Conservation (phyloP, 179 eudicot genomes). For the Beta macrorhiza region DNA sequence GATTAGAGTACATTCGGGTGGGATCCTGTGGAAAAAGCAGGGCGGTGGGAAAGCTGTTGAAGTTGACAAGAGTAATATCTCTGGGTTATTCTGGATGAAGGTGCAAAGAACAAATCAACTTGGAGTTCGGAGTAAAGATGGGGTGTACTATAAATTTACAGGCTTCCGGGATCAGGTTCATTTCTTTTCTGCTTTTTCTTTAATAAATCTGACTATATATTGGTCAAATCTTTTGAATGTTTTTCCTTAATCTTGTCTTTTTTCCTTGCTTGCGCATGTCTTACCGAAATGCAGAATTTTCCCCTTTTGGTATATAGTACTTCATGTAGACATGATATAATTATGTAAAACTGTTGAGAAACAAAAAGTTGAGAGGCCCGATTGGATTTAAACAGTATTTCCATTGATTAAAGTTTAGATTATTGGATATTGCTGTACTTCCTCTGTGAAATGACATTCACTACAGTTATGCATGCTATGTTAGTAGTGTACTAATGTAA, state of each 20-base stretch:
- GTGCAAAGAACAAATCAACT: slow-evolving; percentile 88
- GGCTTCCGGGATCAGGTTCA: slow-evolving; percentile 86
- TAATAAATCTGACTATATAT: neutral
- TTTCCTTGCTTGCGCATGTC: neutral
- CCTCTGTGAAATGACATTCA: neutral
- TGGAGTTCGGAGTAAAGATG: slow-evolving; percentile 77
- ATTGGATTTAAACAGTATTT: neutral
- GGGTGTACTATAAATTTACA: slow-evolving; percentile 75
- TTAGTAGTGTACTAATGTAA: neutral
- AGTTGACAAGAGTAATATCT: slow-evolving; percentile 67
- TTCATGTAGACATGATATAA: too few species aligned
- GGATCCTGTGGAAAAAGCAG: slow-evolving; percentile 86
- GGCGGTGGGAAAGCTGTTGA: slow-evolving; percentile 95
- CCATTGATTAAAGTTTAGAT: neutral
- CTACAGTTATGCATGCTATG: neutral
- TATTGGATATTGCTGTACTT: neutral
- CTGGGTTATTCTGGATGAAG: slow-evolving; percentile 85
- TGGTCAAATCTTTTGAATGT: neutral
- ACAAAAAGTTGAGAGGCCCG: too few species aligned
- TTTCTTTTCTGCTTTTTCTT: neutral
- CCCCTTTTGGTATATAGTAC: neutral
- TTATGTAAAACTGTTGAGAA: neutral
- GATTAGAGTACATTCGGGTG: slow-evolving; percentile 71
- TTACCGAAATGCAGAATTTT: neutral
- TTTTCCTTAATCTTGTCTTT: neutral